Percentiles rank a stretch among this genome's conserved stretches.
phyloP scores from a whole-genome alignment of 1,284 basidiomycete genomes.

The Melanopsichium pennsylvanicum region DNA sequence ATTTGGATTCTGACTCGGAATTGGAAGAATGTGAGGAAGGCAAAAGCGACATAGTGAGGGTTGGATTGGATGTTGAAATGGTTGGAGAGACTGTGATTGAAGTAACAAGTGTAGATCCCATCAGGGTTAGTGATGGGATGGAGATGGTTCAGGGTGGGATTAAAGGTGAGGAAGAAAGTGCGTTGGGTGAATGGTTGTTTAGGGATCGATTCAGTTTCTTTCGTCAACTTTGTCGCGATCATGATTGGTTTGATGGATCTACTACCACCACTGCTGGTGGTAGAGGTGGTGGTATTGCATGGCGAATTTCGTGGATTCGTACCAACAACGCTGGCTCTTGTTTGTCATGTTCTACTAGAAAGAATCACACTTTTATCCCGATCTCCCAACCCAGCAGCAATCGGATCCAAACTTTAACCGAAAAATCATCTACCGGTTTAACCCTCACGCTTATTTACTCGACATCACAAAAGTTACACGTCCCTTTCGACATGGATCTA shows the following conservation, averaged over 20 bases:
- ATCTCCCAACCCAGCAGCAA: too few species aligned
- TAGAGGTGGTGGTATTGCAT: too few species aligned
- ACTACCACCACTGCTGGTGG: too few species aligned
- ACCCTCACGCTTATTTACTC: slow-evolving; percentile 9
- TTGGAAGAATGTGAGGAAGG: background rate
- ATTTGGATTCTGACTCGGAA: slow-evolving; percentile 3
- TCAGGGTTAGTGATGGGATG: background rate
- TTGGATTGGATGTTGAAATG: slow-evolving; percentile 22
- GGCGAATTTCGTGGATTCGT: slow-evolving; percentile 12
- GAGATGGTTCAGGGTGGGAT: background rate
- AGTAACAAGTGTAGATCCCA: background rate
- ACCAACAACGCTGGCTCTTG: background rate
- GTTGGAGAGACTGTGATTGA: background rate
- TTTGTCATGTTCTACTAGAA: too few species aligned
- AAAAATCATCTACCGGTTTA: too few species aligned
- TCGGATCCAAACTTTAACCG: too few species aligned
- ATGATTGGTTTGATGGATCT: too few species aligned
- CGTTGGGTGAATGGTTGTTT: slow-evolving; percentile 1
- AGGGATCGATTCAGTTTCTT: slow-evolving; percentile 27
- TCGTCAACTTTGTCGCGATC: too few species aligned
- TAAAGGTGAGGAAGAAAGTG: background rate
- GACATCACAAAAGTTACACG: background rate
- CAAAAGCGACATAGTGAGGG: background rate
- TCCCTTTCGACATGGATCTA: slow-evolving; percentile 1
- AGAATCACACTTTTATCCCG: slow-evolving; percentile 5